phyloP scores from a whole-genome alignment of 2,329 filamentous ascomycete species.

The Pseudogymnoascus destructans region DNA sequence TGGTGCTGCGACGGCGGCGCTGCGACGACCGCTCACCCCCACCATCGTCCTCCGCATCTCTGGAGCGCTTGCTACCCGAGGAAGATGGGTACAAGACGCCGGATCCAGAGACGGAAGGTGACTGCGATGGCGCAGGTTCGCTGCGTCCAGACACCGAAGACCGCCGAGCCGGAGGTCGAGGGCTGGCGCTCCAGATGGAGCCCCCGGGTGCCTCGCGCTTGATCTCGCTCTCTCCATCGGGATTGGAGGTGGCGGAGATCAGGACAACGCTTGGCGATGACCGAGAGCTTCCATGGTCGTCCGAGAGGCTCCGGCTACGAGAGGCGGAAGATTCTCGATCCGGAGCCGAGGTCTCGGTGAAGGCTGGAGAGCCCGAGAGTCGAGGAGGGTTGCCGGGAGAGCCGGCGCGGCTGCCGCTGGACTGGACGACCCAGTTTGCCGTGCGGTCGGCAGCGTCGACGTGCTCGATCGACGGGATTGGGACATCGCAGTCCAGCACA shows the following conservation, averaged over 20 bases:
- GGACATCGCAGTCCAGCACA: not conserved
- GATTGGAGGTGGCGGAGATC: not conserved
- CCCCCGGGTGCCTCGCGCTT: not conserved
- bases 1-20: not conserved
- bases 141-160: not conserved
- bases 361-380: not conserved
- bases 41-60: not conserved
- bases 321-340: not conserved
- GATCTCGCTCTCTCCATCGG: not conserved
- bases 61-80: not conserved
- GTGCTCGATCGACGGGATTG: not conserved
- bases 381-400: not conserved
- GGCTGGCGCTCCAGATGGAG: not conserved
- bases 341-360: not conserved
- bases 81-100: not conserved
- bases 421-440: not conserved
- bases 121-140: not conserved
- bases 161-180: not conserved
- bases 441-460: not conserved
- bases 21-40: not conserved
- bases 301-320: not conserved
- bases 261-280: not conserved
- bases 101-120: not conserved
- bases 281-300: not conserved
- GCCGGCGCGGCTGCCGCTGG: not conserved